phyloP scores from a whole-genome alignment of 176 grass and related monocot genomes.

The Canna indica region DNA sequence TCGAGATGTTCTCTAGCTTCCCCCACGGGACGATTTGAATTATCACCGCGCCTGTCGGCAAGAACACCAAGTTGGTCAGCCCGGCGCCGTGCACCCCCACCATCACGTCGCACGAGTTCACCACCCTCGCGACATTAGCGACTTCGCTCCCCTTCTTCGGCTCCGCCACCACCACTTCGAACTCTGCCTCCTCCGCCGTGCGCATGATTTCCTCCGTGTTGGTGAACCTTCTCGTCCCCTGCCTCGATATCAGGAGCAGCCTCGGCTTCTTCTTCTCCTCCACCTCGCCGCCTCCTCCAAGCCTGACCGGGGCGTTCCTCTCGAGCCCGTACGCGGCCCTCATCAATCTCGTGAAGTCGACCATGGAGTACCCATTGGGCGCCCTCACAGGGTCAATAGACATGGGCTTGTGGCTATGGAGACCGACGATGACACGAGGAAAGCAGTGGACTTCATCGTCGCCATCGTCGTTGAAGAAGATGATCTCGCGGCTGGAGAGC shows the following conservation, averaged over 20 bases:
- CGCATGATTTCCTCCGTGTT: constrained; percentile 38
- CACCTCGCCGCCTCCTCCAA: not conserved
- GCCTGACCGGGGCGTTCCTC: constrained; percentile 19
- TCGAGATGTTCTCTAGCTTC: constrained; percentile 53
- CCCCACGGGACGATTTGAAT: constrained; percentile 84
- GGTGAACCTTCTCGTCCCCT: constrained; percentile 38
- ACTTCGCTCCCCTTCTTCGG: constrained; percentile 31
- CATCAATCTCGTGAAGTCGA: constrained; percentile 52
- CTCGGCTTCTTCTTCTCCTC: constrained; percentile 30
- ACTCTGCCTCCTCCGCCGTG: constrained; percentile 42
- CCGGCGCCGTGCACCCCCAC: constrained; percentile 77
- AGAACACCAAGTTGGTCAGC: constrained; percentile 59
- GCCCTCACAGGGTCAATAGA: constrained; percentile 31
- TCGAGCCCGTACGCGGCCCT: constrained; percentile 35
- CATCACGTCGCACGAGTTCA: constrained; percentile 72
- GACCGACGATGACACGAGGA: constrained; percentile 30
- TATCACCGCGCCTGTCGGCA: constrained; percentile 42
- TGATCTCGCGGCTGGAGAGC: constrained; percentile 39
- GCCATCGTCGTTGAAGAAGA: constrained; percentile 33
- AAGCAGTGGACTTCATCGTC: constrained; percentile 46
- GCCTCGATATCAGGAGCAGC: constrained; percentile 44
- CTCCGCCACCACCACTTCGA: constrained; percentile 38
- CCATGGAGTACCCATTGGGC: constrained; percentile 41
- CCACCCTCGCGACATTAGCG: constrained; percentile 27
- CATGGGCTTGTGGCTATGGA: constrained; percentile 57